Percentiles rank a stretch among this genome's conserved stretches.
Evolutionary conservation across 768 basidiomycete species (phyloP).

Genomic region (Amyloporia xantha): DNA sequence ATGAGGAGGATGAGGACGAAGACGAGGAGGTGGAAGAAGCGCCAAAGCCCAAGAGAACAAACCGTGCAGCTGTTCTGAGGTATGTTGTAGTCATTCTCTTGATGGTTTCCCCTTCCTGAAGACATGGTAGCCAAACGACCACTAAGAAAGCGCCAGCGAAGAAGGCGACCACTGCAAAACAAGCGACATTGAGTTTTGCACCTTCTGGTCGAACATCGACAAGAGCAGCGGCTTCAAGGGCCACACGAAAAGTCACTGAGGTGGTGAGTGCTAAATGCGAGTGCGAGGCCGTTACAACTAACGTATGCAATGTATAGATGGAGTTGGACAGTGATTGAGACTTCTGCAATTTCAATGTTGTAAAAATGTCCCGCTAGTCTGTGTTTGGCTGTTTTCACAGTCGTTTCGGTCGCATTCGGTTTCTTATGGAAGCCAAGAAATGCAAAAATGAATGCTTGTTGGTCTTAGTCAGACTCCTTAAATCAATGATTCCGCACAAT

Average conservation of each 20-base stretch:
- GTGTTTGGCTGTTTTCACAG: no score
- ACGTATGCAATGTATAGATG: conserved; percentile 1
- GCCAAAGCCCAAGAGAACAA: conserved; percentile 49
- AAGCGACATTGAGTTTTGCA: conserved; percentile 57
- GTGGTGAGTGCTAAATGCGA: conserved; percentile 26
- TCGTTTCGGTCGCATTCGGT: no score
- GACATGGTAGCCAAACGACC: conserved; percentile 25
- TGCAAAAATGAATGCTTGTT: no score
- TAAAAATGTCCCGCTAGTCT: no score
- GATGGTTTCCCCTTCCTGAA: background rate
- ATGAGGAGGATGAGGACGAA: conserved; percentile 51
- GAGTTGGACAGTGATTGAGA: conserved; percentile 5
- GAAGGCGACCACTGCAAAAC: conserved; percentile 39
- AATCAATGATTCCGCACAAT: no score
- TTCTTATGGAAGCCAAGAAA: no score
- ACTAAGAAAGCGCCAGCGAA: conserved; percentile 51
- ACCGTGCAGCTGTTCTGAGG: conserved; percentile 62
- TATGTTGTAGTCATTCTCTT: conserved; percentile 21
- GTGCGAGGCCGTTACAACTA: no score
- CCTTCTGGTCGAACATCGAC: conserved; percentile 49
- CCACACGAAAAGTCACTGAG: conserved; percentile 53
- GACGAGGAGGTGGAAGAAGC: conserved; percentile 43
- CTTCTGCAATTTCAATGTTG: no score
- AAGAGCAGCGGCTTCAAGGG: conserved; percentile 62
- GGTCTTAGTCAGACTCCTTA: no score